phyloP scores from a whole-genome alignment of 2,329 filamentous ascomycete genomes.

The Blumeriella jaapii region DNA sequence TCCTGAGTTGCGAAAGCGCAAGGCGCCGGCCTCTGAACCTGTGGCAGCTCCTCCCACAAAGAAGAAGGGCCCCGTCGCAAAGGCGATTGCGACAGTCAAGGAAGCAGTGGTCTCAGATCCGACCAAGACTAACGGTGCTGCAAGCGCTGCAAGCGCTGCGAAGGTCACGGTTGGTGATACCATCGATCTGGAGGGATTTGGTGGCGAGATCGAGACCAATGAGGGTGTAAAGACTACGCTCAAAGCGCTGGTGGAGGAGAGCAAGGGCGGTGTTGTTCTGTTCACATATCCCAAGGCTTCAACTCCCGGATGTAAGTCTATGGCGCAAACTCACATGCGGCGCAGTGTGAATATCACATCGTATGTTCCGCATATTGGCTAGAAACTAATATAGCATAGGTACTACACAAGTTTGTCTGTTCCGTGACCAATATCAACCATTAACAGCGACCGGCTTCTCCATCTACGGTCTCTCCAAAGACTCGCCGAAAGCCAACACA shows the following conservation, averaged over 20 bases:
- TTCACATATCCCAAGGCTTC: constrained; percentile 95
- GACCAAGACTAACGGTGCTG: constrained; percentile 21
- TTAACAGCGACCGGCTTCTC: constrained; percentile 69
- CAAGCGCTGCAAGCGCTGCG: constrained; percentile 14
- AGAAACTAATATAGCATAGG: constrained; percentile 40
- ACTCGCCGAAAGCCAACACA: constrained; percentile 84
- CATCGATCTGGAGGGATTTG: constrained; percentile 47
- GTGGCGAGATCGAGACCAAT: constrained; percentile 70
- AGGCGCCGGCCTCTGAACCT: constrained; percentile 37
- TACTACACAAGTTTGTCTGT: constrained; percentile 85
- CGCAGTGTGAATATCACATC: not conserved
- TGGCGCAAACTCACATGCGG: no score
- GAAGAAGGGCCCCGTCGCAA: constrained; percentile 32
- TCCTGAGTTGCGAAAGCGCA: constrained; percentile 49
- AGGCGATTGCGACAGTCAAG: constrained; percentile 31
- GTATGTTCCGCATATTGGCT: not conserved
- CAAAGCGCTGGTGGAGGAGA: constrained; percentile 69
- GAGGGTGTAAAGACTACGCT: constrained; percentile 72
- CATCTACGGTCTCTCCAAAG: constrained; percentile 82
- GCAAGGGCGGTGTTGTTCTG: constrained; percentile 75
- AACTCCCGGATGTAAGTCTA: constrained; percentile 80
- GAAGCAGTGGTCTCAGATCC: constrained; percentile 23
- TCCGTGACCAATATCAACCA: constrained; percentile 72
- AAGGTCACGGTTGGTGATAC: constrained; percentile 41
- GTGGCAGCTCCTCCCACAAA: constrained; percentile 37